Evolutionary conservation across 805 yeast species (phyloP).

Genomic region (Teunomyces kruisii): DNA sequence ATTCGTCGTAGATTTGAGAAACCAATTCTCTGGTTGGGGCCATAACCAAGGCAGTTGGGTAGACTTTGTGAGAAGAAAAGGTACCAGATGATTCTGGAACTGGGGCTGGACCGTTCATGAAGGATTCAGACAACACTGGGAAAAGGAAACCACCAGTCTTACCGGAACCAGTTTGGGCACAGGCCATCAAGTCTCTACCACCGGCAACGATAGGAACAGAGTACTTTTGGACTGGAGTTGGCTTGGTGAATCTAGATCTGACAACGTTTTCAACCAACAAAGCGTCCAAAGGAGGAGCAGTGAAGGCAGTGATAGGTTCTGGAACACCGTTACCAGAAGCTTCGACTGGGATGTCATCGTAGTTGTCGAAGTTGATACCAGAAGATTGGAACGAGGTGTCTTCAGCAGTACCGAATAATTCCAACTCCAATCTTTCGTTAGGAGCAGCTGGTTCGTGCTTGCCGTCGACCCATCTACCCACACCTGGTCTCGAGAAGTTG

Average conservation of each 20-base stretch:
- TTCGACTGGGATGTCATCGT: conserved; percentile 98
- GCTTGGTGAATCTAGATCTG: conserved; percentile 87
- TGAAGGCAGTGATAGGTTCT: conserved; percentile 84
- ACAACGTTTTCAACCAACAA: conserved; percentile 84
- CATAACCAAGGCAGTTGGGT: conserved; percentile 91
- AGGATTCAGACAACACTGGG: conserved; percentile 94
- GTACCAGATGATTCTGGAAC: conserved; percentile 47
- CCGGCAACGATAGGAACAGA: conserved; percentile 88
- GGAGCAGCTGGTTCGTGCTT: conserved; percentile 79
- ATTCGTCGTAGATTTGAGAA: conserved; percentile 93
- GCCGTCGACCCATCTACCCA: conserved; percentile 86
- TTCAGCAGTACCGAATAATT: conserved; percentile 78
- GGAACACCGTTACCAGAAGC: conserved; percentile 95
- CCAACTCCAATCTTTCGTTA: conserved; percentile 69
- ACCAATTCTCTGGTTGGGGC: conserved; percentile 99
- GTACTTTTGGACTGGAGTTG: conserved; percentile 96
- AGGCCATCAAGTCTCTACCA: conserved; percentile 93
- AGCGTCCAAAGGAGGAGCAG: conserved; percentile 87
- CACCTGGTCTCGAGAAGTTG: conserved; percentile 47
- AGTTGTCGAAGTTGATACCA: conserved; percentile 98
- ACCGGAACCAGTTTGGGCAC: conserved; percentile 99
- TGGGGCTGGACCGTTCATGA: conserved; percentile 80
- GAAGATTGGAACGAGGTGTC: conserved; percentile 81
- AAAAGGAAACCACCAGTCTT: conserved; percentile 99
- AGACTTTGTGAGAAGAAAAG: conserved; percentile 73